A percentile compares a stretch with the other conserved stretches of the same genome.
phyloP scores from a whole-genome alignment of 108 stramenopile species.

The Pseudonitzschia pungens region DNA sequence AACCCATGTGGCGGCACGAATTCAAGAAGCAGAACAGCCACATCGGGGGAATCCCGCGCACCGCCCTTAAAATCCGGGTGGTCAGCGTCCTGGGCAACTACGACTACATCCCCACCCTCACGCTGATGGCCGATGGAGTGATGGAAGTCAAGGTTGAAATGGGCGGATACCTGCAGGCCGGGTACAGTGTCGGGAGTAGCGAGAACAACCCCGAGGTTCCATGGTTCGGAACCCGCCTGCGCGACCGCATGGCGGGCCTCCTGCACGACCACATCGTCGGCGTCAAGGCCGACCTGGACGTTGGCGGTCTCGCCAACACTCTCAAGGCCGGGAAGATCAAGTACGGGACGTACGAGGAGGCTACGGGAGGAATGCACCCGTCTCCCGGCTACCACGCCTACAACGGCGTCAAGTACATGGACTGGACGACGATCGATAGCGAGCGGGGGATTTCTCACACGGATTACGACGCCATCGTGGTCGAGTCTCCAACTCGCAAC shows the following conservation, averaged over 20 bases:
- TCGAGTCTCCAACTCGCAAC: conserved; percentile 3
- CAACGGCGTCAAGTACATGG: conserved; percentile 20
- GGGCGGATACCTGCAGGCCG: conserved; percentile 18
- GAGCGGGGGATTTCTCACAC: conserved; percentile 13
- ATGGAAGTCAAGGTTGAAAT: conserved; percentile 9
- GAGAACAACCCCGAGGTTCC: conserved; percentile 6
- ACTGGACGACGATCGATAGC: conserved; percentile 17
- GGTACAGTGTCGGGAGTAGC: neutral
- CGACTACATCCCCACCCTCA: conserved; percentile 12
- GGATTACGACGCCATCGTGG: conserved; percentile 13
- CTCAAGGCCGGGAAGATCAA: conserved; percentile 17
- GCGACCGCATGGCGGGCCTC: conserved; percentile 9
- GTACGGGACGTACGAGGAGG: conserved; percentile 22
- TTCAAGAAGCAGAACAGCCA: neutral
- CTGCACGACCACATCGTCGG: conserved; percentile 17
- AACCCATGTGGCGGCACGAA: conserved; percentile 21
- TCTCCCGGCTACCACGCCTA: neutral
- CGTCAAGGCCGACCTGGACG: conserved; percentile 16
- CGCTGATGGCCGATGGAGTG: conserved; percentile 14
- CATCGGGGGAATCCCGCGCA: conserved; percentile 13
- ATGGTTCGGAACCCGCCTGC: neutral
- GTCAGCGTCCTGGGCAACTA: conserved; percentile 5
- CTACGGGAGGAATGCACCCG: conserved; percentile 3
- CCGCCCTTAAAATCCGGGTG: conserved; percentile 6
- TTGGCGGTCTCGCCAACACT: conserved; percentile 7